Percentiles rank a stretch among this genome's conserved stretches.
Evolutionary conservation across 1,284 basidiomycete genomes (phyloP).

Genomic region (Hortiboletus rubellus): DNA sequence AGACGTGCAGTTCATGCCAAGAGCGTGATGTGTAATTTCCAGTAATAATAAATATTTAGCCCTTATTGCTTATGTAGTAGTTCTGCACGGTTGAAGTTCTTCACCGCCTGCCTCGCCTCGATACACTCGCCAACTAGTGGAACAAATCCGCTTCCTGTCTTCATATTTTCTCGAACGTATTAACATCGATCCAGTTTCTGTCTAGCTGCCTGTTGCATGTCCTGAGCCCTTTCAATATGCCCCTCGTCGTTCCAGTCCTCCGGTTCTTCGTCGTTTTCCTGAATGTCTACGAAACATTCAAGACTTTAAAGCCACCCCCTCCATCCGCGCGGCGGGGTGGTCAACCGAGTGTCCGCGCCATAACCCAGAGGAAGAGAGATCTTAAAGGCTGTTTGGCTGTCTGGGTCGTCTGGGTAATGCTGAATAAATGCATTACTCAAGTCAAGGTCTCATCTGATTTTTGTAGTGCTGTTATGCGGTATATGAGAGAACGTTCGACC

Average conservation of each 20-base stretch:
- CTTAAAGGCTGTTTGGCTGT: slow-evolving; percentile 80
- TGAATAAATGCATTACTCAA: slow-evolving; percentile 14
- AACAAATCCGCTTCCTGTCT: slow-evolving; percentile 9
- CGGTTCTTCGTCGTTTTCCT: slow-evolving; percentile 69
- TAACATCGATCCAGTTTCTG: not conserved
- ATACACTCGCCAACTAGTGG: slow-evolving; percentile 12
- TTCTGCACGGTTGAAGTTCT: slow-evolving; percentile 10
- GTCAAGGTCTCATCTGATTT: slow-evolving; percentile 20
- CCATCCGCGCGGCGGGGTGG: slow-evolving; percentile 60
- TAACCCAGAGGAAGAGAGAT: slow-evolving; percentile 72
- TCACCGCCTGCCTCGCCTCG: slow-evolving; percentile 6
- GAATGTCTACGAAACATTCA: slow-evolving; percentile 81
- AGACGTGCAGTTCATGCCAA: no score
- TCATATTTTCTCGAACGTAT: not conserved
- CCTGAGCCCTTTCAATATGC: slow-evolving; percentile 45
- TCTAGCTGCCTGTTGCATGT: slow-evolving; percentile 7
- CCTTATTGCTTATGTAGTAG: slow-evolving; percentile 27
- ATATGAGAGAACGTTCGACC: slow-evolving; percentile 66
- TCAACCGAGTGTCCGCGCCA: slow-evolving; percentile 60
- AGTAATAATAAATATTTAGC: not conserved
- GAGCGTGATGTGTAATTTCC: no score
- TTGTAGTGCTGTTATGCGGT: slow-evolving; percentile 59
- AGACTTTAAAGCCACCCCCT: slow-evolving; percentile 68
- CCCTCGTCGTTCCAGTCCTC: slow-evolving; percentile 65
- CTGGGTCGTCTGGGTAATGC: slow-evolving; percentile 79